Base-by-base conservation (phyloP, 2,329 filamentous ascomycete species). In the Neonectria sp. region DNA sequence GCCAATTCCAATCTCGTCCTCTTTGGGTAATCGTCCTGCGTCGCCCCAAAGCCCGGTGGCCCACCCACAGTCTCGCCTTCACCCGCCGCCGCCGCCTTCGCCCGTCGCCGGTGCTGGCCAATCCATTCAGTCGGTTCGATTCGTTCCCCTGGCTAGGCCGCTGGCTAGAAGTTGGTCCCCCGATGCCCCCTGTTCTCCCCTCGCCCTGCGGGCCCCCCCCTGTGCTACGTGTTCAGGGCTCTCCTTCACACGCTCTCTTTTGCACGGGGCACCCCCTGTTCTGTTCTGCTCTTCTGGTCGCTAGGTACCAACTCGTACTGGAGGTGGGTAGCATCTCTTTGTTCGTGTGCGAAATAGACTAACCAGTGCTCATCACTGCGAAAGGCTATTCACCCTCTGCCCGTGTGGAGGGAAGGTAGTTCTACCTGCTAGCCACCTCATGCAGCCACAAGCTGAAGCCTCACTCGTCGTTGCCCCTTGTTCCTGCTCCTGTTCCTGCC, bases 1-100 rank as follows among this genome's bases (percentile, higher is more conserved):
- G 68, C 72, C 76, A 78, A 77, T 78, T 78, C 76, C 76, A 77
- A 68, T 66, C 73, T 74, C 70, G 69, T 69, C 76, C 73, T 68
- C 68, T 78, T 77, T 74, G 69, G 73, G 74, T 68, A 76, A 75
- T 73, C 67, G 73, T 70, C 73, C 70, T 72, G 66, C 58, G 65
- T 64, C 49, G 68, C 67, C 60, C 63, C 63, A 66, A 58, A 60
- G 53, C 57, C 46, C 51, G 52, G 51, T 60, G 58, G 53, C 58
- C 63, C 58, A 52, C 63, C 63, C 58, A 52, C 63, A 58, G 58
- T 66, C 63, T 55, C 51, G 55, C 58, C 29, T 60, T 59, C 63
- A 57, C 57, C 63, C 57, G 63, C 35, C 63, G 63, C 63, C 63
- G 49, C 43, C 60, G 60, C 53, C 55, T 57, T 59, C 49, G 61